Evolutionary conservation across 352 stramenopile species (phyloP).

Genomic region (Plasmopara muralis): DNA sequence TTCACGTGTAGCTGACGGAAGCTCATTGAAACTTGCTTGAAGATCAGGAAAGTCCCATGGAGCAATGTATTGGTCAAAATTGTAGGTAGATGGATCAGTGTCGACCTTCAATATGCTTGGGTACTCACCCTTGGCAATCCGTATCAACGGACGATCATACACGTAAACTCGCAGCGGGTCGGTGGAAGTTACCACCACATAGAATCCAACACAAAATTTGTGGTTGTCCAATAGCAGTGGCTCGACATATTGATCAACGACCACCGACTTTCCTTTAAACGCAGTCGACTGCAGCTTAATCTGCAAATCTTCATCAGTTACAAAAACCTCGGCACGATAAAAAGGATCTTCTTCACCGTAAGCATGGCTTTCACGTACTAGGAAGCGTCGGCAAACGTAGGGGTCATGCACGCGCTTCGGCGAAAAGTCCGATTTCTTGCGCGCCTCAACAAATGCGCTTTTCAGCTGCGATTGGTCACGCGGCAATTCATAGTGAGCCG

Average conservation of each 20-base stretch:
- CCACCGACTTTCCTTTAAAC: conserved; percentile 47
- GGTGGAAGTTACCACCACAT: conserved; percentile 76
- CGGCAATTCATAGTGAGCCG: conserved; percentile 52
- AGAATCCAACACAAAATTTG: conserved; percentile 87
- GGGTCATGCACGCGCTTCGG: conserved; percentile 41
- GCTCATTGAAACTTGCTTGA: conserved; percentile 51
- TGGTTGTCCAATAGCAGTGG: conserved; percentile 79
- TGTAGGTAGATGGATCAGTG: conserved; percentile 44
- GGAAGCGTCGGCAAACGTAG: conserved; percentile 56
- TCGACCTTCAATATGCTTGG: conserved; percentile 32
- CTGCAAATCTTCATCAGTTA: conserved; percentile 40
- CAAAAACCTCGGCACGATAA: conserved; percentile 29
- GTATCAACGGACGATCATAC: conserved; percentile 65
- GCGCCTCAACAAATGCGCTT: conserved; percentile 33
- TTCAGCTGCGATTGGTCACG: conserved; percentile 41
- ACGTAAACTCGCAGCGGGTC: conserved; percentile 83
- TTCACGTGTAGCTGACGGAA: conserved; percentile 40
- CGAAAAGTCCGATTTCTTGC: conserved; percentile 51
- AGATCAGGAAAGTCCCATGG: conserved; percentile 71
- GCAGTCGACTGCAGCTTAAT: conserved; percentile 33
- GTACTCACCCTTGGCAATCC: conserved; percentile 66
- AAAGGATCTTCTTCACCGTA: conserved; percentile 30
- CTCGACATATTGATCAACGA: conserved; percentile 75
- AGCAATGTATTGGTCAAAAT: conserved; percentile 59
- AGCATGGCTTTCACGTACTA: conserved; percentile 37